phyloP scores from a whole-genome alignment of 164 flowering plant species.

The Stephania japonica region DNA sequence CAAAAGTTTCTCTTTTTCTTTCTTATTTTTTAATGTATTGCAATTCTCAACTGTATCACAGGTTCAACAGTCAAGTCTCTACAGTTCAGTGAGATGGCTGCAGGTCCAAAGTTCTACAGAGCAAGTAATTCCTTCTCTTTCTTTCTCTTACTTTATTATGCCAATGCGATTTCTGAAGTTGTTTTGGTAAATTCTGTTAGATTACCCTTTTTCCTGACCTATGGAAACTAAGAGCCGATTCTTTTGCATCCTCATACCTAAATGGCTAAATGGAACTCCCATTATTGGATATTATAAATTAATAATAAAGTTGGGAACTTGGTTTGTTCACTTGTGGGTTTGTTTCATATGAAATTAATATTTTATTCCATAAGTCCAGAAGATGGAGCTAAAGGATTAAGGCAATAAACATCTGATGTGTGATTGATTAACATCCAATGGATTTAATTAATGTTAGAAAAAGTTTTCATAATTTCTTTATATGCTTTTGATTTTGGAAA shows the following conservation, averaged over 20 bases:
- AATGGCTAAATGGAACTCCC: not conserved
- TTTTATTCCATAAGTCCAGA: not conserved
- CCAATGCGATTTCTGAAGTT: not conserved
- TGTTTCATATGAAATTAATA: not conserved
- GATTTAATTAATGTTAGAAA: not conserved
- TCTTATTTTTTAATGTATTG: not conserved
- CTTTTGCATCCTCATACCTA: not conserved
- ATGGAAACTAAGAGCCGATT: not conserved
- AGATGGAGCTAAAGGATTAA: not conserved
- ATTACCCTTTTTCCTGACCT: not conserved
- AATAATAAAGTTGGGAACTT: not conserved
- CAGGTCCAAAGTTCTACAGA: slow-evolving; percentile 63
- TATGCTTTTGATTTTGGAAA: not conserved
- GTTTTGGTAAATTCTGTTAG: not conserved
- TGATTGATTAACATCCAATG: not conserved
- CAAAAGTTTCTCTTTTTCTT: not conserved
- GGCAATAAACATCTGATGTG: not conserved
- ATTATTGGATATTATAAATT: not conserved
- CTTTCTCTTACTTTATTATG: not conserved
- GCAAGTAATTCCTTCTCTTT: slow-evolving; percentile 33
- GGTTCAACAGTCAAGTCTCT: slow-evolving; percentile 47
- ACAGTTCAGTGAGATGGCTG: slow-evolving; percentile 66
- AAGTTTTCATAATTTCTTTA: too few relatives aligned
- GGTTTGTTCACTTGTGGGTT: not conserved
- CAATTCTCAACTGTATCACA: slow-evolving; percentile 14